A percentile compares a stretch with the other conserved stretches of the same genome.
phyloP scores from a whole-genome alignment of 164 flowering plant species.

The Nymphaea thermarum region DNA sequence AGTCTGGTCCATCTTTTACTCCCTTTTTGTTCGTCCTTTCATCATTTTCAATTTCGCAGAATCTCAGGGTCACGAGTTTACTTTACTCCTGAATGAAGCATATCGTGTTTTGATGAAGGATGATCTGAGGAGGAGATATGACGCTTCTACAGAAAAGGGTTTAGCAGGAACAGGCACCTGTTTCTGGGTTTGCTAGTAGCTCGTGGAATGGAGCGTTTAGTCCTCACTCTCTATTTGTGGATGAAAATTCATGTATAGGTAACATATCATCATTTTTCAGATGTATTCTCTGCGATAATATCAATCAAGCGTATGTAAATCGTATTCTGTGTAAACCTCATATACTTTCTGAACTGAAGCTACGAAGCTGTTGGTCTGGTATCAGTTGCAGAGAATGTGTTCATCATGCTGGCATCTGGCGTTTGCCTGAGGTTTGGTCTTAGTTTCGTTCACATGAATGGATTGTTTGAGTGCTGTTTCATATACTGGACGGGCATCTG shows the following conservation, averaged over 20 bases:
- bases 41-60: too few relatives aligned
- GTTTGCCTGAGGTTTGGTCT: too few relatives aligned
- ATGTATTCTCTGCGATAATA: too few relatives aligned
- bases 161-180: conserved; percentile 12
- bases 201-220: conserved; percentile 53
- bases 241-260: conserved; percentile 63
- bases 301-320: too few relatives aligned
- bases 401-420: conserved; percentile 26
- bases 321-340: neutral
- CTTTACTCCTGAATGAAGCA: conserved; percentile 51
- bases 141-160: conserved; percentile 28
- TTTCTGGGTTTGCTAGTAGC: conserved; percentile 20
- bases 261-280: neutral
- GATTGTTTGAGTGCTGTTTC: too few relatives aligned
- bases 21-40: too few relatives aligned
- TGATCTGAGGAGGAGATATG: conserved; percentile 48
- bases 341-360: neutral
- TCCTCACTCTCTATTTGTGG: conserved; percentile 60
- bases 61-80: conserved; percentile 51
- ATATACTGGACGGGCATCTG: too few relatives aligned
- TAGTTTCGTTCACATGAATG: too few relatives aligned
- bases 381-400: conserved; percentile 58
- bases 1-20: too few relatives aligned
- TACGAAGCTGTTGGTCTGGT: conserved; percentile 7
- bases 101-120: conserved; percentile 45